These are phyloP conservation scores for Geranomyces michiganensis DNA, from an alignment of 192 early-diverging fungal species.

Conservation along the genomic window DNA sequence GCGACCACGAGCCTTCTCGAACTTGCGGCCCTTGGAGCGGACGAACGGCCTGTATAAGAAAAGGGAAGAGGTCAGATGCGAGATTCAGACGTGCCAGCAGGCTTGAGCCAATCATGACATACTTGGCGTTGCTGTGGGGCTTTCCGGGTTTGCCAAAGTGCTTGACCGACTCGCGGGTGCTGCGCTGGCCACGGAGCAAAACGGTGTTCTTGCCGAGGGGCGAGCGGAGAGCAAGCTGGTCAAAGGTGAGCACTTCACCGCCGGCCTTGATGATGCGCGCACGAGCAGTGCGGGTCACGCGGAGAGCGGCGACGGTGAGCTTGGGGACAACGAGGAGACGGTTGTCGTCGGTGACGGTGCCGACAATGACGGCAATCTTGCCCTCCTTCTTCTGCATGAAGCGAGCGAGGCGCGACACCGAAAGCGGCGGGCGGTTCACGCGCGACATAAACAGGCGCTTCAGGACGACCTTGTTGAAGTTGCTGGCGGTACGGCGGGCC, in stretches of 20 bases:
- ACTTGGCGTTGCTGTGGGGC: conserved; percentile 68
- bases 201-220: conserved; percentile 95
- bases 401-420: conserved; percentile 82
- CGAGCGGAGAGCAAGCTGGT: conserved; percentile 98
- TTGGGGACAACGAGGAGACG: conserved; percentile 93
- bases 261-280: conserved; percentile 98
- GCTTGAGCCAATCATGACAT: no score
- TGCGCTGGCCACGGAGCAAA: conserved; percentile 94
- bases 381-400: conserved; percentile 78
- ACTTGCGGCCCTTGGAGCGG: conserved; percentile 99
- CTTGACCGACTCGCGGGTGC: conserved; percentile 96
- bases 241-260: conserved; percentile 97
- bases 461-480: conserved; percentile 99
- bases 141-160: conserved; percentile 93
- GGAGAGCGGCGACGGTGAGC: conserved; percentile 93
- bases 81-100: background rate
- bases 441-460: conserved; percentile 99
- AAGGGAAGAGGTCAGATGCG: background rate
- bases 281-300: conserved; percentile 93
- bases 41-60: conserved; percentile 77
- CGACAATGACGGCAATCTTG: conserved; percentile 94
- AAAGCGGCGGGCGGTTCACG: conserved; percentile 94
- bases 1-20: conserved; percentile 99
- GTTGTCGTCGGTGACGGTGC: conserved; percentile 95
- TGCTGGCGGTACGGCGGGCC: conserved; percentile 96